Percentiles rank a stretch among this genome's conserved stretches.
These are phyloP conservation scores for Pythium brassicae DNA, from an alignment of 352 stramenopile species.

Conservation along the genomic window DNA sequence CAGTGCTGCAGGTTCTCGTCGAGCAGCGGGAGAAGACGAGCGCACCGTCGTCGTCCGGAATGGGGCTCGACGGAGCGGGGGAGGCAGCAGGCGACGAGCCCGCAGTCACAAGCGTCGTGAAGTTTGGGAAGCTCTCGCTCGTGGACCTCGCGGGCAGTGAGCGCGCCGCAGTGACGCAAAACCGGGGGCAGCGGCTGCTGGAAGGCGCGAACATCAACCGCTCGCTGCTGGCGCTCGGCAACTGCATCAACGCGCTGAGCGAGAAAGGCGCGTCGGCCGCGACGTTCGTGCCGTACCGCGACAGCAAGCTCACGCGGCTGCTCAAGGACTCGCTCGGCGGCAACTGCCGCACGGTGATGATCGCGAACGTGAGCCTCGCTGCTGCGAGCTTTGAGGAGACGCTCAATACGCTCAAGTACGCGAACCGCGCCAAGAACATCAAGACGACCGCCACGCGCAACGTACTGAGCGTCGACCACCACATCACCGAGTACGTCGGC, in stretches of 20 bases:
- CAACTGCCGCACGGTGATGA: slow-evolving; percentile 94
- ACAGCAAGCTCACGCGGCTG: slow-evolving; percentile 85
- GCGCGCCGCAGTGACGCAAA: slow-evolving; percentile 86
- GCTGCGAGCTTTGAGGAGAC: slow-evolving; percentile 87
- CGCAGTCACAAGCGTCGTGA: slow-evolving; percentile 34
- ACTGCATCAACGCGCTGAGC: slow-evolving; percentile 92
- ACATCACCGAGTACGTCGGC: slow-evolving; percentile 82
- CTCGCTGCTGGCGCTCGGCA: slow-evolving; percentile 86
- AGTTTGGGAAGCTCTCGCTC: slow-evolving; percentile 88
- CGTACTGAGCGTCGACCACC: slow-evolving; percentile 84
- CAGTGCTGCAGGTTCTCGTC: slow-evolving; percentile 82
- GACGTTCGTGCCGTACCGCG: slow-evolving; percentile 87
- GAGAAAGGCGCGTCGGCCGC: slow-evolving; percentile 47
- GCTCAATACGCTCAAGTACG: slow-evolving; percentile 93
- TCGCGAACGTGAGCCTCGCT: slow-evolving; percentile 86
- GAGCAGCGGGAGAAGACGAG: slow-evolving; percentile 53
- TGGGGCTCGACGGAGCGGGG: slow-evolving; percentile 3
- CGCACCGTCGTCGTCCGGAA: slow-evolving; percentile 9
- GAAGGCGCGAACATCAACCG: slow-evolving; percentile 94
- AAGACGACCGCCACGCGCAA: slow-evolving; percentile 89
- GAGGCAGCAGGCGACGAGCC: background rate
- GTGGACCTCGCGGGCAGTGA: slow-evolving; percentile 91
- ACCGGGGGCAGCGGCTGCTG: slow-evolving; percentile 74
- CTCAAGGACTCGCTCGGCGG: slow-evolving; percentile 89
- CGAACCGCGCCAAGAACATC: slow-evolving; percentile 91